phyloP scores from a whole-genome alignment of 2,329 filamentous ascomycete genomes.

The Trichoderma afroharzianum region DNA sequence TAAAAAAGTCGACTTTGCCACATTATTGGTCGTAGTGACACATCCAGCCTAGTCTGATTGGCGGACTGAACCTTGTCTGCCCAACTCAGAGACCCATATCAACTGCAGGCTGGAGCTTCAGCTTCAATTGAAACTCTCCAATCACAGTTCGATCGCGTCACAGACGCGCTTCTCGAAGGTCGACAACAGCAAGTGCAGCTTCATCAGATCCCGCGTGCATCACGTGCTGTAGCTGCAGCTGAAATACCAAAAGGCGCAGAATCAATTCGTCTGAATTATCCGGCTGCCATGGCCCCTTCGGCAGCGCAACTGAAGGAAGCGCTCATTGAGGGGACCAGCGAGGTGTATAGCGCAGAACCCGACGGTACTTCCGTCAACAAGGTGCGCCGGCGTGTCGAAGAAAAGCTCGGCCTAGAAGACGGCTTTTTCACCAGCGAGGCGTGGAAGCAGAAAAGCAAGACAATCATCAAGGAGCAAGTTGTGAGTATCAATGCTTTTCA shows the following conservation, averaged over 20 bases:
- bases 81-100: not conserved
- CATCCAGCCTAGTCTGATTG: not conserved
- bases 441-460: conserved; percentile 59
- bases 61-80: not conserved
- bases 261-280: not conserved
- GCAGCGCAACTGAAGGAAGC: conserved; percentile 42
- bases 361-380: conserved; percentile 54
- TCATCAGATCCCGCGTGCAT: not conserved
- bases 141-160: conserved; percentile 18
- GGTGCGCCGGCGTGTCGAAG: conserved; percentile 51
- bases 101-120: not conserved
- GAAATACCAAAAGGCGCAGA: not conserved
- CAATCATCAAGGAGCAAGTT: conserved; percentile 51
- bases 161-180: conserved; percentile 15
- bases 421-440: conserved; percentile 47
- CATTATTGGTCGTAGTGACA: conserved; percentile 1
- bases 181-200: not conserved
- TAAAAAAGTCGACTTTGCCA: not conserved
- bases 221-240: not conserved
- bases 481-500: conserved; percentile 39
- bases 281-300: conserved; percentile 38
- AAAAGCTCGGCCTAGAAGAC: conserved; percentile 44
- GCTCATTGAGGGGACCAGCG: conserved; percentile 45
- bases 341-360: conserved; percentile 42
- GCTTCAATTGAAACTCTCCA: conserved; percentile 11